Percentiles rank a stretch among this genome's conserved stretches.
Conservation (phyloP, 345 rosid genomes). For the Crucihimalaya himalaica region DNA sequence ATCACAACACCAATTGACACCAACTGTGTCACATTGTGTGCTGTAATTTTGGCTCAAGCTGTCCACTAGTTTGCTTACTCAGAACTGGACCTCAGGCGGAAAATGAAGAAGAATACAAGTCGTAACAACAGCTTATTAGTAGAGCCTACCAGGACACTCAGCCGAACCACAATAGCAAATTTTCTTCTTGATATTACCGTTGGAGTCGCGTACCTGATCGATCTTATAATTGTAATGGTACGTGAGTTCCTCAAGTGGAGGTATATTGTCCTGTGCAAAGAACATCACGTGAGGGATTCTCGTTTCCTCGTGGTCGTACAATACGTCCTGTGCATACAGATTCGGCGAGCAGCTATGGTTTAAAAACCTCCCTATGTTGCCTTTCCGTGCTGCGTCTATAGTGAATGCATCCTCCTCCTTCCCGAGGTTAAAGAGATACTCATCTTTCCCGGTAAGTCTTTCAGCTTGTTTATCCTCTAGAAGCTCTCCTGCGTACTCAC, state of each 20-base stretch:
- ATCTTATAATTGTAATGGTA: slow-evolving; percentile 71
- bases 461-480: slow-evolving; percentile 75
- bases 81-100: neutral
- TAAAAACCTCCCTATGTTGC: slow-evolving; percentile 77
- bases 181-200: slow-evolving; percentile 69
- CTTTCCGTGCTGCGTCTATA: slow-evolving; percentile 67
- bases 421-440: slow-evolving; percentile 81
- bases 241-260: slow-evolving; percentile 75
- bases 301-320: slow-evolving; percentile 65
- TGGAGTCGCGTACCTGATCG: slow-evolving; percentile 57
- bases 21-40: neutral
- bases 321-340: slow-evolving; percentile 72
- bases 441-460: slow-evolving; percentile 63
- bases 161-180: slow-evolving; percentile 67
- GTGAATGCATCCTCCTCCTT: slow-evolving; percentile 53
- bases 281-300: slow-evolving; percentile 82
- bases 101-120: neutral
- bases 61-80: neutral
- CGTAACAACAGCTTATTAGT: slow-evolving; percentile 38
- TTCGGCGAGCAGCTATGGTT: slow-evolving; percentile 92
- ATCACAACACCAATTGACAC: neutral
- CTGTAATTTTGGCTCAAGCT: neutral
- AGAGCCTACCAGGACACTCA: slow-evolving; percentile 76
- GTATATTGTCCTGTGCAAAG: slow-evolving; percentile 70
- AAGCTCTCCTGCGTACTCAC: slow-evolving; percentile 82